Base-by-base conservation (phyloP, 202 grass and related monocot genomes). In the Musa balbisiana region DNA sequence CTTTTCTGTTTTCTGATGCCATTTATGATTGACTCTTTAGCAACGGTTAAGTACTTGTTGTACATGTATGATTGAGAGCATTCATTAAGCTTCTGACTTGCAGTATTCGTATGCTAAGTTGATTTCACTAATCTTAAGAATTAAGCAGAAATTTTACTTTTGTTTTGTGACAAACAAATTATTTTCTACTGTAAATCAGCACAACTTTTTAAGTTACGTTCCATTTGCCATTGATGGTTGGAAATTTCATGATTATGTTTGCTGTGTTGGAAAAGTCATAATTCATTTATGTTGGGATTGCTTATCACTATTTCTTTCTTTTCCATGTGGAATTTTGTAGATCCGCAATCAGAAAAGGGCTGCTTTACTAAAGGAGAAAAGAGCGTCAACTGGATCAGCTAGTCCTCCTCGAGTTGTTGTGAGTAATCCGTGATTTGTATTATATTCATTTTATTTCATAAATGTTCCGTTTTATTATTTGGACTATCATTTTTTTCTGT, bases 261-360 rank as follows among this genome's bases (percentile, higher is more conserved):
- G 49, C 58, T 85, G 71, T 82, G 54, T 70, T 69, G 67, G 6
- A 70, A 15, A 24, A 5, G 0, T 43, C 3, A 33, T 29, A 33
- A 33, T 2, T 15, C 15, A 3, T 33, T 33, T 15, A 15, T 4
- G 24, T 43, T 26, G 25, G n/a, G 3, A 67, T 2, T 15, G 15
- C 33, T 6, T 62, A 66, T 55, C 83, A n/a, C 3, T 10, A 5
- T 9, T 72, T 53, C 1, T 25, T 81, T 63, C 72, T 52, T 33
- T 78, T 26, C 49, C 33, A 5, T 43, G 33, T 43, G 4, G 15
- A 19, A 64, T 17, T 16, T 60, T 76, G 78, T 80, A 98, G 94
- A 85, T 93, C 24, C 88, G 88, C 62, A 87, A 98, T 69, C 83
- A 98, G 81, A 98, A 93, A 81, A 86, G 94, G 54, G 81, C 90